These are phyloP conservation scores for Candida pini DNA, from an alignment of 805 yeast genomes.

Conservation along the genomic window DNA sequence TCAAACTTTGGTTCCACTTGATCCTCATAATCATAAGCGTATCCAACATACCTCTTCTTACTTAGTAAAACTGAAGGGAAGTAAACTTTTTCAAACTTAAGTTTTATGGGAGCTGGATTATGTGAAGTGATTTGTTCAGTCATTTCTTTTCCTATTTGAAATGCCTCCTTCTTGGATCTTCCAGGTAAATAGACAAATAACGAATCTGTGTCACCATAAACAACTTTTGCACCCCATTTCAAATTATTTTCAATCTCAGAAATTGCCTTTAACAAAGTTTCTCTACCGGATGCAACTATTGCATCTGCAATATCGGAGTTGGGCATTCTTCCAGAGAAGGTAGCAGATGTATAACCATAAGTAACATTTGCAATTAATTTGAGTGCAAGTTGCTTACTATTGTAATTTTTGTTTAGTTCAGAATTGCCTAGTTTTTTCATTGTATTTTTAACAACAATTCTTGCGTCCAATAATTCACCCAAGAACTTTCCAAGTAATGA, in stretches of 20 bases:
- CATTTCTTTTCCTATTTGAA: constrained; percentile 64
- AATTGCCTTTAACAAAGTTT: constrained; percentile 69
- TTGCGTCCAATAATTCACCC: constrained; percentile 70
- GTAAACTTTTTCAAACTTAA: constrained; percentile 91
- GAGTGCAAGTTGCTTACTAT: constrained; percentile 79
- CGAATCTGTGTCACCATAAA: constrained; percentile 96
- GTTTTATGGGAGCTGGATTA: constrained; percentile 75
- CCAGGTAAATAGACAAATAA: constrained; percentile 90
- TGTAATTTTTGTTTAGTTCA: constrained; percentile 49
- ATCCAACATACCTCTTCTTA: constrained; percentile 90
- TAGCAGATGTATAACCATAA: constrained; percentile 92
- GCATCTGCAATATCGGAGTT: constrained; percentile 93
- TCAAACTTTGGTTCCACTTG: constrained; percentile 68
- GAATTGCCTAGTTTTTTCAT: constrained; percentile 51
- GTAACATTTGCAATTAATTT: constrained; percentile 93
- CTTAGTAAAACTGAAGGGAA: constrained; percentile 78
- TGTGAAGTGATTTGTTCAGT: constrained; percentile 54
- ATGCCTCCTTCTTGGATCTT: constrained; percentile 69
- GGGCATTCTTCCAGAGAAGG: constrained; percentile 96
- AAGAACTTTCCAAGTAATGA: constrained; percentile 81
- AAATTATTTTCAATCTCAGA: constrained; percentile 53
- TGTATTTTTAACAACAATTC: constrained; percentile 73
- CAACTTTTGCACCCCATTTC: constrained; percentile 84
- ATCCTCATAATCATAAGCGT: constrained; percentile 55
- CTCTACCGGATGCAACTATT: constrained; percentile 87